Conservation (phyloP, 2,329 filamentous ascomycete species). For the Aspergillus uvarum region DNA sequence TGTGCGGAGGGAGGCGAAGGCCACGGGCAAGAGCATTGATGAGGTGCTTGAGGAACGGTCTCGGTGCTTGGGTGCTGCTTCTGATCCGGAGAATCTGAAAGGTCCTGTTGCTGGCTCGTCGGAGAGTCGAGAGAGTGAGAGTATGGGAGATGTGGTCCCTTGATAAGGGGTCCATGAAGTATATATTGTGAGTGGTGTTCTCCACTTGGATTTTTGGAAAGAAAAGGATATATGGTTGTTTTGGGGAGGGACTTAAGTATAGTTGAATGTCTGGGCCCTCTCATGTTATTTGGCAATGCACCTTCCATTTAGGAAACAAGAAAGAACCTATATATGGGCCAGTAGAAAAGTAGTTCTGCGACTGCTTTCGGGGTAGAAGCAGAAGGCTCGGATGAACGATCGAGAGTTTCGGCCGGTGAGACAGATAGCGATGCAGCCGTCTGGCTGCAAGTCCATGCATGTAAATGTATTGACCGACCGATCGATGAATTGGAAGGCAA, state of each 20-base stretch:
- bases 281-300: too few species aligned
- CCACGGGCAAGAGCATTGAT: constrained; percentile 55
- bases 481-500: not conserved
- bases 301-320: too few species aligned
- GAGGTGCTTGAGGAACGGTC: constrained; percentile 44
- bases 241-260: too few species aligned
- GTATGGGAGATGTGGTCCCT: not conserved
- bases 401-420: not conserved
- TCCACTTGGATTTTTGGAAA: too few species aligned
- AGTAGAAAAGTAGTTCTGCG: too few species aligned
- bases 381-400: too few species aligned
- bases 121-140: not conserved
- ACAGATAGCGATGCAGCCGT: not conserved
- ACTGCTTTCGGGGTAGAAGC: not conserved
- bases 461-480: not conserved
- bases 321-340: too few species aligned
- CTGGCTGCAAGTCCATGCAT: not conserved
- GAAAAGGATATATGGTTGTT: too few species aligned
- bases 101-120: not conserved
- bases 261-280: too few species aligned
- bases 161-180: too few species aligned
- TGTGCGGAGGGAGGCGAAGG: constrained; percentile 54
- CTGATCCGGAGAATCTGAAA: not conserved
- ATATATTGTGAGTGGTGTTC: too few species aligned
- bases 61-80: not conserved